Conservation (phyloP, 2,329 filamentous ascomycete species). For the Fusarium sterilihyphosum region DNA sequence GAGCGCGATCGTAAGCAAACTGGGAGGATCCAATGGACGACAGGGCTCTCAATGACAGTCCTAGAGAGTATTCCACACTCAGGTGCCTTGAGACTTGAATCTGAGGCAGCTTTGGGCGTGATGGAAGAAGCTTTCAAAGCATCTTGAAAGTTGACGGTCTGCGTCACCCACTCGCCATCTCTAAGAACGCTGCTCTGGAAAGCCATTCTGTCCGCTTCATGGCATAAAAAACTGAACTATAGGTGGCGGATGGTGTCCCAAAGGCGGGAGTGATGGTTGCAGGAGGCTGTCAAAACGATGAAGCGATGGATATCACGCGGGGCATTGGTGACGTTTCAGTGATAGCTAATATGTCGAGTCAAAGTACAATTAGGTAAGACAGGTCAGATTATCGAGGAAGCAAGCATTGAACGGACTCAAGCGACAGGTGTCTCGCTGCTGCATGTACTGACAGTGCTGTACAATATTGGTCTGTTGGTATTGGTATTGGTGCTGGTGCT, state of each 20-base stretch:
- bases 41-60: constrained; percentile 80
- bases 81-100: constrained; percentile 55
- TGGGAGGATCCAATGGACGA: constrained; percentile 80
- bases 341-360: background rate
- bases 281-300: background rate
- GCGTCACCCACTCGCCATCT: constrained; percentile 67
- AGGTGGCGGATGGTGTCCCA: background rate
- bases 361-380: background rate
- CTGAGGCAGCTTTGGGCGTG: constrained; percentile 45
- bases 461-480: constrained; percentile 1
- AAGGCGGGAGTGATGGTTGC: background rate
- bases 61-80: constrained; percentile 78
- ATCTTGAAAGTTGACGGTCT: constrained; percentile 57
- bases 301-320: background rate
- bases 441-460: background rate
- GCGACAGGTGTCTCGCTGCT: background rate
- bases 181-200: constrained; percentile 65
- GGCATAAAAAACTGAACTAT: constrained; percentile 20
- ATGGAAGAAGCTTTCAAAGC: constrained; percentile 53
- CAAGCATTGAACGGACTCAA: background rate
- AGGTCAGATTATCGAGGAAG: background rate
- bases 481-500: background rate
- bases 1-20: constrained; percentile 76
- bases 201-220: constrained; percentile 49
- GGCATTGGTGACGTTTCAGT: constrained; percentile 2